These are phyloP conservation scores for Halophytophthora batemanensis DNA, from an alignment of 352 stramenopile species.

Conservation along the genomic window DNA sequence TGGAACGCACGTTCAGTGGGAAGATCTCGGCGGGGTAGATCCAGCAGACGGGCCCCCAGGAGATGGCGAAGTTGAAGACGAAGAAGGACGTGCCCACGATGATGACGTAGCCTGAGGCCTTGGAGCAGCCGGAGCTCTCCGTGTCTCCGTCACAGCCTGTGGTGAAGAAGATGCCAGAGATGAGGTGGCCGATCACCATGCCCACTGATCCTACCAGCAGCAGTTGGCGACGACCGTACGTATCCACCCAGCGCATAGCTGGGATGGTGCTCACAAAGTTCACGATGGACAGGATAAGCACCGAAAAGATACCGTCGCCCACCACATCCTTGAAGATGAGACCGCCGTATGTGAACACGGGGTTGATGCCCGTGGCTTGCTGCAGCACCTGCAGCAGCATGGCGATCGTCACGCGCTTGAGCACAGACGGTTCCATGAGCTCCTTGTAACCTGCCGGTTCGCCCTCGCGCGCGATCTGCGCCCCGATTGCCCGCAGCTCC, in stretches of 20 bases:
- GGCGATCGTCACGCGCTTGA: conserved; percentile 40
- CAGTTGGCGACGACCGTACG: conserved; percentile 36
- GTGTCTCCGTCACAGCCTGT: conserved; percentile 33
- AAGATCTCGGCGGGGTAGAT: conserved; percentile 42
- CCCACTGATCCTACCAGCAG: conserved; percentile 35
- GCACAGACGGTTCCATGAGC: conserved; percentile 38
- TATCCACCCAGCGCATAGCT: conserved; percentile 47
- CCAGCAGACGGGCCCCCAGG: conserved; percentile 35
- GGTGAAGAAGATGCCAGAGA: conserved; percentile 40
- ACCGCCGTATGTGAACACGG: conserved; percentile 42
- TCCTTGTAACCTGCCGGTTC: conserved; percentile 30
- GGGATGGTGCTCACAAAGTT: conserved; percentile 50
- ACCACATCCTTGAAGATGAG: conserved; percentile 52
- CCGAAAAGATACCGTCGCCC: conserved; percentile 34
- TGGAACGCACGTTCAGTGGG: conserved; percentile 35
- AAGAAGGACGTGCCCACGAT: conserved; percentile 43
- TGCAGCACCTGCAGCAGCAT: conserved; percentile 49
- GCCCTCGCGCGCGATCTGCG: conserved; percentile 38
- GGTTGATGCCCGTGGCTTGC: conserved; percentile 48
- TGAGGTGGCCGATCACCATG: conserved; percentile 43
- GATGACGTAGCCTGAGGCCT: conserved; percentile 37
- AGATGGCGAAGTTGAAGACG: conserved; percentile 39
- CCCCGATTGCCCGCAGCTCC: conserved; percentile 45
- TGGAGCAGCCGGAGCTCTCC: conserved; percentile 28
- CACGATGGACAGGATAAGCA: conserved; percentile 47